Evolutionary conservation across 169 alveolate species (phyloP).

Genomic region (Condylostoma magnum): DNA sequence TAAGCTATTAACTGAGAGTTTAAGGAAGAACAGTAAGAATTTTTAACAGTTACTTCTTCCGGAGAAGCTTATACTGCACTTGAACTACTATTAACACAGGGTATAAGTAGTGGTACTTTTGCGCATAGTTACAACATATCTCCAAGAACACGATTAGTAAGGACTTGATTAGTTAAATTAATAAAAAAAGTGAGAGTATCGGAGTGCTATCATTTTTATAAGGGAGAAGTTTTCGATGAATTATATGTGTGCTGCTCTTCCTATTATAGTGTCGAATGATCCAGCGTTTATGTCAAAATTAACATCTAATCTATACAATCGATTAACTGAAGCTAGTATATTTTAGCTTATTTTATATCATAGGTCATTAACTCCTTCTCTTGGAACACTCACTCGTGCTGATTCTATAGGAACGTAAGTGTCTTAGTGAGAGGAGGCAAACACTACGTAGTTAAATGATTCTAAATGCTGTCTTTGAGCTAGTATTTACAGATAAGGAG

Average conservation of each 20-base stretch:
- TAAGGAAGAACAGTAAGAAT: too few relatives aligned
- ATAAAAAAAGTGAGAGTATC: conserved; percentile 23
- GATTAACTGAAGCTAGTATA: conserved; percentile 58
- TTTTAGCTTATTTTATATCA: conserved; percentile 42
- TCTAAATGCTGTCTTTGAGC: conserved; percentile 61
- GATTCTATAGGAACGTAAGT: conserved; percentile 82
- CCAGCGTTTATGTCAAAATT: conserved; percentile 75
- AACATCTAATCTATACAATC: conserved; percentile 74
- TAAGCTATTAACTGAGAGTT: too few relatives aligned
- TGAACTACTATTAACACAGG: too few relatives aligned
- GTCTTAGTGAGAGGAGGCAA: conserved; percentile 73
- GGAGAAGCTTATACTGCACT: too few relatives aligned
- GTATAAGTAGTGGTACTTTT: too few relatives aligned
- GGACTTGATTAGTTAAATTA: too few relatives aligned
- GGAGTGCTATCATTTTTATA: conserved; percentile 79
- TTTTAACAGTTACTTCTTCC: too few relatives aligned
- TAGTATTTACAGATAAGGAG: conserved; percentile 69
- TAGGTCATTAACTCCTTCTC: conserved; percentile 45
- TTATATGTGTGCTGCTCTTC: conserved; percentile 77
- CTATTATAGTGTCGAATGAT: conserved; percentile 29
- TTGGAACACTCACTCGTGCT: conserved; percentile 76
- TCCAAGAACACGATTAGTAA: too few relatives aligned
- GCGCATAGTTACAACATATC: too few relatives aligned
- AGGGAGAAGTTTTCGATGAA: conserved; percentile 88
- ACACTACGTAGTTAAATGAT: conserved; percentile 71